These are phyloP conservation scores for Angophora floribunda DNA, from an alignment of 345 rosid species.

Conservation along the genomic window DNA sequence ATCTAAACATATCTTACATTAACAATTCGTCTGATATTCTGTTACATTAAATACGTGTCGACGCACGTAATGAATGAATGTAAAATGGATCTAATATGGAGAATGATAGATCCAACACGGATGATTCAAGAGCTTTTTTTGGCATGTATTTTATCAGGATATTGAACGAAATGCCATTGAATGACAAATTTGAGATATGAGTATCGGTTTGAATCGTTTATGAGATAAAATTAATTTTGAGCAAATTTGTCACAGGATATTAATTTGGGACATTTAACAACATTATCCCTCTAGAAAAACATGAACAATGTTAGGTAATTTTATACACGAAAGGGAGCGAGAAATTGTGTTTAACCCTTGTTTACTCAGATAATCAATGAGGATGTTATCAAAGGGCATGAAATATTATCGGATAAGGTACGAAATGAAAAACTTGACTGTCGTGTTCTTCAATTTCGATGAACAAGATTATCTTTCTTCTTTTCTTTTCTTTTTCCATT, in stretches of 20 bases:
- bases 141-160: too few relatives aligned
- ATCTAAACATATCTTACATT: neutral
- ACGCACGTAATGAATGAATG: neutral
- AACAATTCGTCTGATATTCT: too few relatives aligned
- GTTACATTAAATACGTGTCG: too few relatives aligned
- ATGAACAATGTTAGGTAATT: neutral
- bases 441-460: neutral
- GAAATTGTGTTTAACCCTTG: neutral
- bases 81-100: rapidly evolving
- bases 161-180: neutral
- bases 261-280: too few relatives aligned
- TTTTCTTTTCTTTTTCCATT: neutral
- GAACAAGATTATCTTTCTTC: neutral
- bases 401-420: too few relatives aligned
- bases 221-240: rapidly evolving
- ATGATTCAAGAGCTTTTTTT: too few relatives aligned
- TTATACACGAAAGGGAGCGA: neutral
- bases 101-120: too few relatives aligned
- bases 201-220: too few relatives aligned
- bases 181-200: neutral
- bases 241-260: neutral
- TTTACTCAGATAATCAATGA: neutral
- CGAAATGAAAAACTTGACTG: neutral
- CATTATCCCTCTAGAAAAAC: neutral
- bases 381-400: neutral